Percentiles rank a stretch among this genome's conserved stretches.
Evolutionary conservation across 805 yeast species (phyloP).

Genomic region (Cyberlindnera misumaiensis): DNA sequence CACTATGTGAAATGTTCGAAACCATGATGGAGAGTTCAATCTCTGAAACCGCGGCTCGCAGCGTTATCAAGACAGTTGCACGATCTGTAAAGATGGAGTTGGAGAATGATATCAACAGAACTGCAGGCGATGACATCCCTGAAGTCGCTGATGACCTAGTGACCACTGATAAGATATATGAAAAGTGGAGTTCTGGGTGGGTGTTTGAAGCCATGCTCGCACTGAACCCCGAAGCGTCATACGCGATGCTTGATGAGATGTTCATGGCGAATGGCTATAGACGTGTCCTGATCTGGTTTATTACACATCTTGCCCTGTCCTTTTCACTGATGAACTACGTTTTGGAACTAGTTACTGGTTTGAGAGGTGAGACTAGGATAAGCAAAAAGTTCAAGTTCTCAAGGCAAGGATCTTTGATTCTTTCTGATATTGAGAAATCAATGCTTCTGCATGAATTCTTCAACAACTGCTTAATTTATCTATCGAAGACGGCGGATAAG

Average conservation of each 20-base stretch:
- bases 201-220: slow-evolving; percentile 47
- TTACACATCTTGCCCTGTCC: slow-evolving; percentile 55
- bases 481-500: slow-evolving; percentile 29
- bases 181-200: slow-evolving; percentile 35
- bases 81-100: slow-evolving; percentile 42
- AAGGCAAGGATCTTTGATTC: slow-evolving; percentile 45
- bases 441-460: slow-evolving; percentile 69
- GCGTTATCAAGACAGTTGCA: slow-evolving; percentile 42
- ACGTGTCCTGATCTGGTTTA: slow-evolving; percentile 57
- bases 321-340: slow-evolving; percentile 54
- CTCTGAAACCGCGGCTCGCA: slow-evolving; percentile 29
- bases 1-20: slow-evolving; percentile 20
- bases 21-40: slow-evolving; percentile 24
- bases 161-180: slow-evolving; percentile 47
- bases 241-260: slow-evolving; percentile 60
- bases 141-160: slow-evolving; percentile 25
- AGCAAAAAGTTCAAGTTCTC: slow-evolving; percentile 35
- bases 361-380: slow-evolving; percentile 40
- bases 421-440: slow-evolving; percentile 54
- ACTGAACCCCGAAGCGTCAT: slow-evolving; percentile 45
- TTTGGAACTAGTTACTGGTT: slow-evolving; percentile 50
- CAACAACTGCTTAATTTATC: slow-evolving; percentile 41
- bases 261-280: slow-evolving; percentile 62
- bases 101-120: slow-evolving; percentile 25
- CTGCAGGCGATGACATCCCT: slow-evolving; percentile 19